These are phyloP conservation scores for Dryas alaskensis DNA, from an alignment of 306 rosid species.

Conservation along the genomic window DNA sequence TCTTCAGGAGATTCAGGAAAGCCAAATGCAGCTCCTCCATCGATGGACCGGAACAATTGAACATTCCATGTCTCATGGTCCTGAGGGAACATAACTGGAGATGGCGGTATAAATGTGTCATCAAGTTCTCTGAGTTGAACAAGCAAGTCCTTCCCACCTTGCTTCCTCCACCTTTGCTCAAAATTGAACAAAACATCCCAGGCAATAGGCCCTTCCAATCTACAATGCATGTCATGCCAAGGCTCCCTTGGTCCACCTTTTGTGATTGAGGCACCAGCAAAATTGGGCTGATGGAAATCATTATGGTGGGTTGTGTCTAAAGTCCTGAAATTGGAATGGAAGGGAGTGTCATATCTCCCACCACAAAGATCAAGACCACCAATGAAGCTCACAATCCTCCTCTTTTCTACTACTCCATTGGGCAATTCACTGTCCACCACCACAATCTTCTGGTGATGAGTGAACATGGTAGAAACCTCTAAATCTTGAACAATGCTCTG, in stretches of 20 bases:
- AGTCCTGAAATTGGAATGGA: slow-evolving; percentile 41
- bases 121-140: slow-evolving; percentile 21
- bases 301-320: slow-evolving; percentile 27
- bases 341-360: slow-evolving; percentile 58
- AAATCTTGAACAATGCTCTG: slow-evolving; percentile 31
- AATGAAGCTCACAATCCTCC: slow-evolving; percentile 47
- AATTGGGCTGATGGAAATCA: slow-evolving; percentile 49
- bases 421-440: slow-evolving; percentile 38
- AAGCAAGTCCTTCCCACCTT: slow-evolving; percentile 35
- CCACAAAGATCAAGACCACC: slow-evolving; percentile 59
- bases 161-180: slow-evolving; percentile 52
- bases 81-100: slow-evolving; percentile 24
- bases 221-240: slow-evolving; percentile 54
- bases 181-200: slow-evolving; percentile 51
- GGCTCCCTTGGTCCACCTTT: slow-evolving; percentile 61
- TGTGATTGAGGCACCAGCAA: slow-evolving; percentile 25
- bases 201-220: slow-evolving; percentile 43
- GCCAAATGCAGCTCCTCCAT: slow-evolving; percentile 44
- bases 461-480: slow-evolving; percentile 44
- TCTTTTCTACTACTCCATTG: slow-evolving; percentile 21
- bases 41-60: slow-evolving; percentile 45
- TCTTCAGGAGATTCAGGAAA: slow-evolving; percentile 28
- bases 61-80: slow-evolving; percentile 48
- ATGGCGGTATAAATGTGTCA: slow-evolving; percentile 27
- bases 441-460: slow-evolving; percentile 55